Conservation (phyloP, 108 stramenopile genomes). For the Tribonema minus region DNA sequence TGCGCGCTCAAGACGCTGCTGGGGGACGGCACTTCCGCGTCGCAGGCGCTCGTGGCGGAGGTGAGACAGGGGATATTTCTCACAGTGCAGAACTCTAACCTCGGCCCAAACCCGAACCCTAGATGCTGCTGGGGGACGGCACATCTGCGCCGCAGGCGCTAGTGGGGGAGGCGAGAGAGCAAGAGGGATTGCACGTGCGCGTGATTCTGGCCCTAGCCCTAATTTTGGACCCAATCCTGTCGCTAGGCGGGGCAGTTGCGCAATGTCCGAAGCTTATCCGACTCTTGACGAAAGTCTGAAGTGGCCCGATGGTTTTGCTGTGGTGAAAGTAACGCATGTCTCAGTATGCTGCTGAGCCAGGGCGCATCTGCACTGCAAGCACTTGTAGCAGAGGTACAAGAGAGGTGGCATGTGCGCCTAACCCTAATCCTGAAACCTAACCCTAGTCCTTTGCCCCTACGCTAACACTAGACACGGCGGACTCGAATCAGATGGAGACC, state of each 20-base stretch:
- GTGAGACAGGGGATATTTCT: not conserved
- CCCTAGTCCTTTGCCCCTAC: too few species aligned
- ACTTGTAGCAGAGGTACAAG: too few species aligned
- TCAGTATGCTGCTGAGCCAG: too few species aligned
- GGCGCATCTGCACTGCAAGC: too few species aligned
- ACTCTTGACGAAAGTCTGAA: too few species aligned
- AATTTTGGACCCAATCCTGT: not conserved
- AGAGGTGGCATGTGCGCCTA: too few species aligned
- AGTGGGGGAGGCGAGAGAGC: constrained; percentile 17
- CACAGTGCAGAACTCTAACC: not conserved
- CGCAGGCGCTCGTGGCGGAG: constrained; percentile 25
- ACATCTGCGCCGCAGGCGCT: too few species aligned
- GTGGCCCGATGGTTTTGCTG: too few species aligned
- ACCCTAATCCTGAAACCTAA: too few species aligned
- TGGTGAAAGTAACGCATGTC: too few species aligned
- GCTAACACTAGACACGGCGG: too few species aligned
- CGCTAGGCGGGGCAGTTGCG: not conserved
- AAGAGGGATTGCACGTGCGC: not conserved
- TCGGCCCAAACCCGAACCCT: not conserved
- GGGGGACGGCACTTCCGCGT: not conserved
- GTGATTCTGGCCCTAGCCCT: not conserved
- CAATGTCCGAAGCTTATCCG: not conserved
- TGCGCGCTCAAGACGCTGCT: constrained; percentile 33
- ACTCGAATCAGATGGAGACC: too few species aligned
- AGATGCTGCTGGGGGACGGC: constrained; percentile 8